Evolutionary conservation across 441 rosid genomes (phyloP).

Genomic region (Cnidoscolus chayamansa): DNA sequence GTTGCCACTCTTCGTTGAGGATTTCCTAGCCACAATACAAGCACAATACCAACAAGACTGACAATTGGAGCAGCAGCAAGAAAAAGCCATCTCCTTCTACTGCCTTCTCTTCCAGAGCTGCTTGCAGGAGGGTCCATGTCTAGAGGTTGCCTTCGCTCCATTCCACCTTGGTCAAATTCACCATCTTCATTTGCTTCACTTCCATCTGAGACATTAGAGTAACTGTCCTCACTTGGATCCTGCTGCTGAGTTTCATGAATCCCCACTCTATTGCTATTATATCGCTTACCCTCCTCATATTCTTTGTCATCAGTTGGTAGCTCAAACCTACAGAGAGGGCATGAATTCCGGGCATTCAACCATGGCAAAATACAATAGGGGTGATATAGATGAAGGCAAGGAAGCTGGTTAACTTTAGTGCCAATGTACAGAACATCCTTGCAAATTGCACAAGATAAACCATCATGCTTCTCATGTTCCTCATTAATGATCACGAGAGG

Average conservation of each 20-base stretch:
- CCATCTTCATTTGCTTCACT: slow-evolving; percentile 34
- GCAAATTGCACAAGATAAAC: slow-evolving; percentile 76
- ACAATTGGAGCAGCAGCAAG: slow-evolving; percentile 84
- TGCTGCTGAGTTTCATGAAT: slow-evolving; percentile 36
- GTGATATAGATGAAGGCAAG: slow-evolving; percentile 83
- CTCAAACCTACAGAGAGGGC: slow-evolving; percentile 90
- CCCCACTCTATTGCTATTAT: slow-evolving; percentile 25
- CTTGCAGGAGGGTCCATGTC: slow-evolving; percentile 15
- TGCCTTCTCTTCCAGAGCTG: slow-evolving; percentile 25
- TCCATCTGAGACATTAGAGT: slow-evolving; percentile 40
- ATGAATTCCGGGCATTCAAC: slow-evolving; percentile 78
- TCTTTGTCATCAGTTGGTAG: slow-evolving; percentile 87
- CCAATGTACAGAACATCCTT: slow-evolving; percentile 60
- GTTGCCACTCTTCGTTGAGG: slow-evolving; percentile 45
- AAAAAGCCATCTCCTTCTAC: slow-evolving; percentile 53
- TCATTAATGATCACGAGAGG: slow-evolving; percentile 46
- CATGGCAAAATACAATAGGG: slow-evolving; percentile 77
- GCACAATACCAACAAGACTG: slow-evolving; percentile 70
- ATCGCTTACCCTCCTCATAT: slow-evolving; percentile 65
- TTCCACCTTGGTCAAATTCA: slow-evolving; percentile 27
- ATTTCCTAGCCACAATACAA: slow-evolving; percentile 70
- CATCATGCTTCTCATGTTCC: slow-evolving; percentile 50
- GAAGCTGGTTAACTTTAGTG: slow-evolving; percentile 69
- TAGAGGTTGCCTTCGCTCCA: slow-evolving; percentile 28
- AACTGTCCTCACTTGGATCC: slow-evolving; percentile 42